Conservation (phyloP, 768 basidiomycete genomes). For the Pleurotus djamor region DNA sequence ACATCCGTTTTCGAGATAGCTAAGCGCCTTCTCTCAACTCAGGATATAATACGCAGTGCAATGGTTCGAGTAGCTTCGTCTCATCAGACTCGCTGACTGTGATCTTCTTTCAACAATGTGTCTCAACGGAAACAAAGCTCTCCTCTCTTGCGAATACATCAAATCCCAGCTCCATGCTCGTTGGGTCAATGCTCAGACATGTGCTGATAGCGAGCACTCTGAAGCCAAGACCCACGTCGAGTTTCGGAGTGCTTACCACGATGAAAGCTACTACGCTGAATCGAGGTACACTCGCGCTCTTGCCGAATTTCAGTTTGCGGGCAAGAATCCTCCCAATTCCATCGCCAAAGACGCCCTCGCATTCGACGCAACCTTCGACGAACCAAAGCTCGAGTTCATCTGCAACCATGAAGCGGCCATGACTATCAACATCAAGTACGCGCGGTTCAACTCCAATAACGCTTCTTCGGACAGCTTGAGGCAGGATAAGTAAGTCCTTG, state of each 20-base stretch:
- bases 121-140: constrained; percentile 6
- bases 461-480: neutral
- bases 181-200: constrained; percentile 12
- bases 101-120: neutral
- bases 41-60: no score
- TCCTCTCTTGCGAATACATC: constrained; percentile 9
- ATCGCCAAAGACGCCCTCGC: constrained; percentile 10
- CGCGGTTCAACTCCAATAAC: constrained; percentile 13
- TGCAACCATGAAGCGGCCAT: constrained; percentile 20
- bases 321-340: constrained; percentile 8
- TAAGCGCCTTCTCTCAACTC: no score
- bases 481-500: neutral
- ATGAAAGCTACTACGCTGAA: neutral
- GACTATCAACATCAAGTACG: constrained; percentile 12
- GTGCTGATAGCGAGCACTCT: constrained; percentile 4
- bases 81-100: no score
- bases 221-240: constrained; percentile 3
- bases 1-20: no score
- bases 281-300: constrained; percentile 10
- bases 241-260: neutral
- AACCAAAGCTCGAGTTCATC: constrained; percentile 18
- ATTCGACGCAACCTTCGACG: constrained; percentile 15
- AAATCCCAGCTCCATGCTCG: constrained; percentile 12
- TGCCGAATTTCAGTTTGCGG: constrained; percentile 10
- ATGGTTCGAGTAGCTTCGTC: no score